Evolutionary conservation across 2,329 filamentous ascomycete genomes (phyloP).

Genomic region (Fusarium graminum): DNA sequence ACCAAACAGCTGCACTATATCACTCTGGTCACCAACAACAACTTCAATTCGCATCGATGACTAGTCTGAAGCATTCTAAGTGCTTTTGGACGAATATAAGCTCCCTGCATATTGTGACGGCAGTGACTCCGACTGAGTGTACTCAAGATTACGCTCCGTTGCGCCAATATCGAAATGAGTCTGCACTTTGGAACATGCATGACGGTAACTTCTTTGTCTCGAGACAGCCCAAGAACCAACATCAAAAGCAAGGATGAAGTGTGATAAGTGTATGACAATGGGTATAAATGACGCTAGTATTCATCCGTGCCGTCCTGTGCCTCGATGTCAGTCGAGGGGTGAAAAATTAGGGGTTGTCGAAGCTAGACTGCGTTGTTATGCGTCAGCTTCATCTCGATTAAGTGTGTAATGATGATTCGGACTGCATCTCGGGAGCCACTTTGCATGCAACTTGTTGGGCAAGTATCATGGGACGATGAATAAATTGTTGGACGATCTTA

Average conservation of each 20-base stretch:
- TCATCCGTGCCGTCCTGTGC: slow-evolving; percentile 27
- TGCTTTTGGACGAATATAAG: slow-evolving; percentile 20
- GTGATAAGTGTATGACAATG: slow-evolving; percentile 16
- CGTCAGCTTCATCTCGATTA: slow-evolving; percentile 32
- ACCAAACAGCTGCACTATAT: slow-evolving; percentile 35
- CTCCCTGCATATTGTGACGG: slow-evolving; percentile 29
- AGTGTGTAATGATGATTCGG: slow-evolving; percentile 14
- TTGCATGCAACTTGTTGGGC: slow-evolving; percentile 46
- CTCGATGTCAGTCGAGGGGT: slow-evolving; percentile 25
- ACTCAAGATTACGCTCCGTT: slow-evolving; percentile 21
- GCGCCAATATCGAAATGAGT: slow-evolving; percentile 26
- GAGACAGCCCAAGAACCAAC: slow-evolving; percentile 24
- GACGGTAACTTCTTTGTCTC: slow-evolving; percentile 18
- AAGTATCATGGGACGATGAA: slow-evolving; percentile 19
- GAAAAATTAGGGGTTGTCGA: slow-evolving; percentile 16
- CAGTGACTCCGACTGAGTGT: slow-evolving; percentile 22
- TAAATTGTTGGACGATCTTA: slow-evolving; percentile 33
- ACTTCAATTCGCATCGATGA: slow-evolving; percentile 24
- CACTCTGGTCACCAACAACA: slow-evolving; percentile 46
- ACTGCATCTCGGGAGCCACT: slow-evolving; percentile 32
- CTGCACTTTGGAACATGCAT: slow-evolving; percentile 16
- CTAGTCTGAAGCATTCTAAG: slow-evolving; percentile 23
- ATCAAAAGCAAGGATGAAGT: slow-evolving; percentile 18
- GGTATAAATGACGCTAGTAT: slow-evolving; percentile 16
- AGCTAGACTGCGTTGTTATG: slow-evolving; percentile 22